Base-by-base conservation (phyloP, 495 filamentous ascomycete genomes). In the Penicillium cinerascens region DNA sequence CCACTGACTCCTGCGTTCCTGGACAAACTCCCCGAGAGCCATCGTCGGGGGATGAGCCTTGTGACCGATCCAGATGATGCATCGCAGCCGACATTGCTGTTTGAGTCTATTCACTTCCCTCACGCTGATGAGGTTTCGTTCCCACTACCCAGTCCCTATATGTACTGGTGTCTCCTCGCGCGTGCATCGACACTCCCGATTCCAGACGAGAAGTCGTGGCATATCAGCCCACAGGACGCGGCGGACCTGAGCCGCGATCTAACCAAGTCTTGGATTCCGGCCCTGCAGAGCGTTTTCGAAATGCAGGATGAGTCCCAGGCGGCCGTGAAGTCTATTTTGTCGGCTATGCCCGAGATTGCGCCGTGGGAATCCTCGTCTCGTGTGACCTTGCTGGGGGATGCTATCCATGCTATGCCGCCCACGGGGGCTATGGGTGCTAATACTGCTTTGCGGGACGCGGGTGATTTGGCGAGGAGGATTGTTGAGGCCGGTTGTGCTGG, bases 301-400 rank as follows among this genome's bases (percentile, higher is more conserved):
- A 56, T 66, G n/a, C 74, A 74, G 33, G 59, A 65, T 42, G 29
- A 42, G 17, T 53, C 59, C 21, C 60, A 68, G 29, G 64, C 63
- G 0, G 65, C 71, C 7, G 63, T 66, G 18, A 42, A 71, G 18
- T 63, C 66, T 2, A 54, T 76, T 25, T 26, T 69, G 27, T 78
- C 75, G 6, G 74, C 68, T 6, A 57, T 54, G 42, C 70, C 68
- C n/a, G 59, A 73, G 18, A 59, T 76, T 16, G 55, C 58, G 4
- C 42, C 52, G 6, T 74, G 71, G 69, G 44, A 59, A 13, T 29
- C 65, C 6, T 61, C 61, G 27, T 61, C 66, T 3, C 69, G 78
- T 7, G 80, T 85, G n/a, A 83, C 82, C 0, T 65, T 85, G 7
- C 77, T 85, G 13, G 83, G 82, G 1, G 82, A 86, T 53, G 80